Conservation (phyloP, 1,139 yeast genomes). For the Yamadazyma triangularis region DNA sequence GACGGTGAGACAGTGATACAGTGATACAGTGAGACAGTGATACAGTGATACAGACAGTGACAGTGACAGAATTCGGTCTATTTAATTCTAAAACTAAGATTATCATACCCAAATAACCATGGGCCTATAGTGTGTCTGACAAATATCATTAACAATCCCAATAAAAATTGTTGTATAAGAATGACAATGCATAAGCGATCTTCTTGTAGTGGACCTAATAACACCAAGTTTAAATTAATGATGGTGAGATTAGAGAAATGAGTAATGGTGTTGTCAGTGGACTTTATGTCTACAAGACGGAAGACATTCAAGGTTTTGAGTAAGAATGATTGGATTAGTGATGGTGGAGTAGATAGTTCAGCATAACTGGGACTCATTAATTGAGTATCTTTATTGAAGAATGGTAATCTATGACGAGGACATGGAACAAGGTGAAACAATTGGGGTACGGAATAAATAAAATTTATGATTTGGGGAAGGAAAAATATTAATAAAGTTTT, state of each 20-base stretch:
- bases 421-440: conserved; percentile 82
- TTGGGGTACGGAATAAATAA: conserved; percentile 86
- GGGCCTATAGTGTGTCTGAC: conserved; percentile 85
- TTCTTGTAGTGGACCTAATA: conserved; percentile 89
- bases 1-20: too few relatives aligned
- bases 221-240: conserved; percentile 74
- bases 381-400: conserved; percentile 62
- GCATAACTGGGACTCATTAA: conserved; percentile 65
- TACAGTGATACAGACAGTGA: too few relatives aligned
- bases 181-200: conserved; percentile 63
- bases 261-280: conserved; percentile 36
- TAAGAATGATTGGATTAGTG: conserved; percentile 6
- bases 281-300: conserved; percentile 36
- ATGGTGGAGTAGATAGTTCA: conserved; percentile 14
- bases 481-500: conserved; percentile 84
- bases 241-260: conserved; percentile 80
- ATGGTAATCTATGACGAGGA: conserved; percentile 92
- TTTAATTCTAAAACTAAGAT: conserved; percentile 50
- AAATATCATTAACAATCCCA: conserved; percentile 65
- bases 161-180: conserved; percentile 53
- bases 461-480: conserved; percentile 87
- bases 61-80: conserved; percentile 11
- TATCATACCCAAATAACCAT: conserved; percentile 85
- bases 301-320: conserved; percentile 22
- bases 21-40: too few relatives aligned